phyloP scores from a whole-genome alignment of 805 yeast genomes.

The Candida yuanshanica region DNA sequence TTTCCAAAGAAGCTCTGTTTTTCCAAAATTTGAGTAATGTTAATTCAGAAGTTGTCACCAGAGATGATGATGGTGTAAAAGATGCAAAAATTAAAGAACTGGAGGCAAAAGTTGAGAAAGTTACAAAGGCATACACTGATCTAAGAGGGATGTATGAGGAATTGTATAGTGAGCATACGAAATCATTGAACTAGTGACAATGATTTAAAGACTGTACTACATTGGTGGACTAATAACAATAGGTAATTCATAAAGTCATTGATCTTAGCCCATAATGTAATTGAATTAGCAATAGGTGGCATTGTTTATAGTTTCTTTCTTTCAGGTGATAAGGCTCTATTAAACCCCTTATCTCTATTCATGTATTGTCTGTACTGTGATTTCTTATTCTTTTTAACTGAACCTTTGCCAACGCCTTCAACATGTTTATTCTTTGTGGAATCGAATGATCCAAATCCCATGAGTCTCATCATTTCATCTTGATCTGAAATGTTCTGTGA shows the following conservation, averaged over 20 bases:
- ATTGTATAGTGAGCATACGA: slow-evolving; percentile 42
- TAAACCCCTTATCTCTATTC: slow-evolving; percentile 52
- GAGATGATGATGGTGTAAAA: slow-evolving; percentile 16
- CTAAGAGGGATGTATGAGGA: slow-evolving; percentile 56
- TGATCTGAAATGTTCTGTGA: slow-evolving; percentile 21
- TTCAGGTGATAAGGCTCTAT: slow-evolving; percentile 49
- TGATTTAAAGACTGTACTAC: background rate
- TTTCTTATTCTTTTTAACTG: slow-evolving; percentile 31
- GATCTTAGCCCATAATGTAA: too few species aligned
- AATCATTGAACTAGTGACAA: background rate
- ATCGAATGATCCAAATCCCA: slow-evolving; percentile 56
- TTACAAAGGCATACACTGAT: slow-evolving; percentile 56
- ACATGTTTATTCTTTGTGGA: slow-evolving; percentile 55
- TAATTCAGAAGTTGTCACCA: slow-evolving; percentile 31
- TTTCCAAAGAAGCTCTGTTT: slow-evolving; percentile 45
- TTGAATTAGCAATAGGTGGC: too few species aligned
- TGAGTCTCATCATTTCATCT: slow-evolving; percentile 35
- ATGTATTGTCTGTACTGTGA: slow-evolving; percentile 54
- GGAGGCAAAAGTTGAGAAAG: slow-evolving; percentile 39
- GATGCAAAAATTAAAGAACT: slow-evolving; percentile 31
- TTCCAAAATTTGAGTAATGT: slow-evolving; percentile 40
- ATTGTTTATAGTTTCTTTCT: slow-evolving; percentile 10
- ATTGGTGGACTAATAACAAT: too few species aligned
- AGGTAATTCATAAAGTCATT: too few species aligned
- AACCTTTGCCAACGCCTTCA: slow-evolving; percentile 40